Conservation (phyloP, 1,139 yeast genomes). For the Pichia cactophila region DNA sequence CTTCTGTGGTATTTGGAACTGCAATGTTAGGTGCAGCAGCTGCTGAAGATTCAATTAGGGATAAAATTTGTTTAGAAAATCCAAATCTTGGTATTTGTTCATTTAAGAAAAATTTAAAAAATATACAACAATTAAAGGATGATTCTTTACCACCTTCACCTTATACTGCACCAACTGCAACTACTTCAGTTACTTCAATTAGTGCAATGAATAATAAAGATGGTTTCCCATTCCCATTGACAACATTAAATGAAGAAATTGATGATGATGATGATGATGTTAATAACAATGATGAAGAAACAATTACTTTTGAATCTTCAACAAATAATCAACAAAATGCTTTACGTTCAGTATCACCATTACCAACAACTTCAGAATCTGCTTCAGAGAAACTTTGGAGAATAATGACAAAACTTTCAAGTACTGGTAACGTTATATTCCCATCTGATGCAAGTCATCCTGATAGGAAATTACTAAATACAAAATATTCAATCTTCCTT, state of each 20-base stretch:
- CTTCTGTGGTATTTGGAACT: conserved; percentile 93
- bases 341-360: conserved; percentile 65
- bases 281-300: conserved; percentile 31
- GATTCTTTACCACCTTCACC: conserved; percentile 45
- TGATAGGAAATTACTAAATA: conserved; percentile 62
- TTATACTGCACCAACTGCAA: conserved; percentile 68
- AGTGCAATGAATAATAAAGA: conserved; percentile 44
- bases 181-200: conserved; percentile 51
- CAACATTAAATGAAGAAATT: conserved; percentile 42
- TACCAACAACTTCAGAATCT: conserved; percentile 13
- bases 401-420: conserved; percentile 77
- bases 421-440: conserved; percentile 68
- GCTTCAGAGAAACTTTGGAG: conserved; percentile 70
- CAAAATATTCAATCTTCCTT: conserved; percentile 75
- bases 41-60: conserved; percentile 47
- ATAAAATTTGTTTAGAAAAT: not conserved
- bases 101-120: not conserved
- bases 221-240: conserved; percentile 48
- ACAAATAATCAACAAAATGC: conserved; percentile 73
- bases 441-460: conserved; percentile 55
- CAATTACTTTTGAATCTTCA: conserved; percentile 42
- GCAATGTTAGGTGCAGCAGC: conserved; percentile 95
- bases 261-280: conserved; percentile 24
- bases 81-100: not conserved
- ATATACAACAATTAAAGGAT: not conserved